These are phyloP conservation scores for Pseudonectria buxi DNA, from an alignment of 2,329 filamentous ascomycete genomes.

Conservation along the genomic window DNA sequence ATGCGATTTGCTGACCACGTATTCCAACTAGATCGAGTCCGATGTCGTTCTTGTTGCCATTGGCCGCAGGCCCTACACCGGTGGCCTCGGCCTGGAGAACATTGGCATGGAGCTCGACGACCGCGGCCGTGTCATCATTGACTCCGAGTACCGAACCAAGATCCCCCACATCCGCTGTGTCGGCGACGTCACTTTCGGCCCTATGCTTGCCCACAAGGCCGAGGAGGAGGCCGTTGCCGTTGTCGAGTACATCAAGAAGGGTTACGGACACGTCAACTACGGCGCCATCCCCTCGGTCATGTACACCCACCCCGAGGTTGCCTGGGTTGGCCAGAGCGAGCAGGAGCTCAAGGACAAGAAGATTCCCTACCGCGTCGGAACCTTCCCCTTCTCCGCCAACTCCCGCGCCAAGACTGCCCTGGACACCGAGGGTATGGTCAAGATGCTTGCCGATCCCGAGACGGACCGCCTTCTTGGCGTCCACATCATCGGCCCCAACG, in stretches of 20 bases:
- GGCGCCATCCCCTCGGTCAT: slow-evolving; percentile 95
- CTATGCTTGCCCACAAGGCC: slow-evolving; percentile 99
- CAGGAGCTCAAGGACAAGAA: slow-evolving; percentile 86
- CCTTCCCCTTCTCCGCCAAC: slow-evolving; percentile 97
- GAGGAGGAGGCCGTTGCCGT: slow-evolving; percentile 96
- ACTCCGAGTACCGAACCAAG: slow-evolving; percentile 98
- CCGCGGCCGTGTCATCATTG: slow-evolving; percentile 89
- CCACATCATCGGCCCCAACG: slow-evolving; percentile 93
- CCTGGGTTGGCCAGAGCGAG: slow-evolving; percentile 97
- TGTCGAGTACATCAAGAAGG: slow-evolving; percentile 96
- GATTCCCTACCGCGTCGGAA: slow-evolving; percentile 86
- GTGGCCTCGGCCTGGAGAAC: slow-evolving; percentile 87
- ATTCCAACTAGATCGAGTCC: slow-evolving; percentile 64
- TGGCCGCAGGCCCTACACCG: slow-evolving; percentile 89
- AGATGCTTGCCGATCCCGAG: slow-evolving; percentile 93
- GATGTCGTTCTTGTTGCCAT: slow-evolving; percentile 97
- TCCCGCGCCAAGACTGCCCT: slow-evolving; percentile 98
- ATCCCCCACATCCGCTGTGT: slow-evolving; percentile 94
- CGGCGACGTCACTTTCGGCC: slow-evolving; percentile 92
- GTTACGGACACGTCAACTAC: slow-evolving; percentile 98
- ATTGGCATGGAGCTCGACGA: slow-evolving; percentile 89
- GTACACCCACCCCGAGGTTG: slow-evolving; percentile 98
- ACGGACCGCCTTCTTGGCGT: slow-evolving; percentile 92
- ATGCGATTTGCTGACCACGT: slow-evolving; percentile 14
- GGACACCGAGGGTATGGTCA: slow-evolving; percentile 91